Base-by-base conservation (phyloP, 805 yeast species). In the Saccharomycopsis selenospora region DNA sequence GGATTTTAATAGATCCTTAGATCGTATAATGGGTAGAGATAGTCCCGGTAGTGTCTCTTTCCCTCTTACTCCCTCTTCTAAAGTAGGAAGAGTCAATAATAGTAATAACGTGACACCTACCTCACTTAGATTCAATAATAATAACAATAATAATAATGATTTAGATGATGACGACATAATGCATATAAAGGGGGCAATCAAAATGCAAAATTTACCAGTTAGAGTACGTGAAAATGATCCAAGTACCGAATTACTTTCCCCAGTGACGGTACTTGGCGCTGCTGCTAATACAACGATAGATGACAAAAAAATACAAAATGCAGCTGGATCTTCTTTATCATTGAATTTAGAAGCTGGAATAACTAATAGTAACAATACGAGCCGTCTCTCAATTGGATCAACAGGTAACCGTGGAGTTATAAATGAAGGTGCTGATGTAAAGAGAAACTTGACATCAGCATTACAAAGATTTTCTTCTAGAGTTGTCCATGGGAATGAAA, bases 401-500 rank as follows among this genome's bases (percentile, higher is more conserved):
- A 20, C 18, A 17, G 18, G 8, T 10, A 17, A 33, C 10, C 20
- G 38, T 7, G 38, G 20, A 10, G 38, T 20, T 10, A 14, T 20
- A 10, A 28, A 10, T 10, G 33, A 36, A 13, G 46, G 53, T 28
- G 38, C 49, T 7, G 24, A 42, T 26, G 43, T 48, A 10, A 46
- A 43, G 20, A 36, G 54, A 28, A 43, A 36, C 13, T 36, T 53
- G 4, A 47, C 56, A n/a, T 13, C 29, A 2, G 56, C 52, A n/a
- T 22, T 53, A 8, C 52, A 36, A 11, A 47, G 48, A 29, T 47
- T 53, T 26, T 45, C 50, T n/a, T 42, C 46, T 4, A 23, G 56
- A 26, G 43, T 53, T 28, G 54, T 53, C 23, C 50, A 43, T 33
- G 56, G 56, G 13, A 51, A 48, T 25, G 54, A 50, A 14, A 20